Evolutionary conservation across 257 asterid species (phyloP).

Genomic region (Eucommia ulmoides): DNA sequence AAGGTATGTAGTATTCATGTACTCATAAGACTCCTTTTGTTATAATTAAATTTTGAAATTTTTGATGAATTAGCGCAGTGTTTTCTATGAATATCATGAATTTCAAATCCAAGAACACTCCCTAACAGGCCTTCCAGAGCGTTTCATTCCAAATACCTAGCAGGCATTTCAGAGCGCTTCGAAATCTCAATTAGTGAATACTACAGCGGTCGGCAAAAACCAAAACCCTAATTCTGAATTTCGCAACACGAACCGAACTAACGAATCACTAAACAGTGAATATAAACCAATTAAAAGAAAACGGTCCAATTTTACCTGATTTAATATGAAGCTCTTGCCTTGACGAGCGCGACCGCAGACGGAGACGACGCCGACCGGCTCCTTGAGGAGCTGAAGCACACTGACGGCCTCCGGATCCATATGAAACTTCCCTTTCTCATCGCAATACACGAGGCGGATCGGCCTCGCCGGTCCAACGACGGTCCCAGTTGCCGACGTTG

Average conservation of each 20-base stretch:
- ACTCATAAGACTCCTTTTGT: no score
- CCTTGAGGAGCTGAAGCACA: conserved; percentile 82
- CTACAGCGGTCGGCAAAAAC: not conserved
- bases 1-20: no score
- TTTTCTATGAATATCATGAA: no score
- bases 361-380: conserved; percentile 91
- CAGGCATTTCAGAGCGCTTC: no score
- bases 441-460: conserved; percentile 79
- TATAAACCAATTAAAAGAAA: conserved; percentile 1
- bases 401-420: conserved; percentile 96
- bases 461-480: conserved; percentile 54
- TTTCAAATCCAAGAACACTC: no score
- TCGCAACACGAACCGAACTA: not conserved
- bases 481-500: conserved; percentile 27
- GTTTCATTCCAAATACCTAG: not conserved
- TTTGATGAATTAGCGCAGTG: no score
- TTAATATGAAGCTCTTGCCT: conserved; percentile 84
- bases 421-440: conserved; percentile 77
- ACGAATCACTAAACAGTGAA: not conserved
- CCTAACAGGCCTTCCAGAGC: no score
- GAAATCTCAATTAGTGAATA: not conserved
- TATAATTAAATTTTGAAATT: no score
- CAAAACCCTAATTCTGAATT: not conserved
- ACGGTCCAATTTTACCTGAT: conserved; percentile 44
- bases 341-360: conserved; percentile 99